A percentile compares a stretch with the other conserved stretches of the same genome.
phyloP scores from a whole-genome alignment of 2,329 filamentous ascomycete genomes.

The Sphaceloma murrayae region DNA sequence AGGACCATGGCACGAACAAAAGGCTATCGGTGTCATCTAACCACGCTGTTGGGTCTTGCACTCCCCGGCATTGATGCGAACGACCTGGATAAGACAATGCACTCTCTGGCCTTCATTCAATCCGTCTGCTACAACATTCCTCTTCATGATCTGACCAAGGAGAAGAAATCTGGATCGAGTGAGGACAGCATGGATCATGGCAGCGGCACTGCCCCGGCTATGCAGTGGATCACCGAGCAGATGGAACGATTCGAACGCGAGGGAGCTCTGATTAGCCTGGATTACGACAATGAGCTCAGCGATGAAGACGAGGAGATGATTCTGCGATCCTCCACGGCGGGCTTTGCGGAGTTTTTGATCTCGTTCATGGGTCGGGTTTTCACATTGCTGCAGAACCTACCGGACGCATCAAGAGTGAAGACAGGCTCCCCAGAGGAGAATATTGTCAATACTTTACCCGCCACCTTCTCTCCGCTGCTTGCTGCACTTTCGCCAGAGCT shows the following conservation, averaged over 20 bases:
- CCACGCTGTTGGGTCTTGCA: conserved; percentile 81
- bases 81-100: conserved; percentile 90
- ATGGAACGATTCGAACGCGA: conserved; percentile 89
- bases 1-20: conserved; percentile 86
- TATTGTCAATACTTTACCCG: conserved; percentile 88
- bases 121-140: conserved; percentile 94
- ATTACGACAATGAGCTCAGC: conserved; percentile 71
- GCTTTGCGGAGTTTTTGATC: conserved; percentile 84
- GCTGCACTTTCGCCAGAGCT: conserved; percentile 85
- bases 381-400: conserved; percentile 86
- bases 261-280: conserved; percentile 72
- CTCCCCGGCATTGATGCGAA: conserved; percentile 95
- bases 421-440: conserved; percentile 92
- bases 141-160: conserved; percentile 69
- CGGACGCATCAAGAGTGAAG: conserved; percentile 77
- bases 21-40: conserved; percentile 94
- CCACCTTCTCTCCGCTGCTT: conserved; percentile 81
- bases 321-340: conserved; percentile 84
- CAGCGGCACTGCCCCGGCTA: conserved; percentile 51
- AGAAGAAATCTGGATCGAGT: conserved; percentile 24
- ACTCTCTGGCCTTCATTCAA: conserved; percentile 91
- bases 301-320: conserved; percentile 84
- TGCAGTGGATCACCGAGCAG: conserved; percentile 89
- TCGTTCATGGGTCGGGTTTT: conserved; percentile 91
- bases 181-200: conserved; percentile 26